Evolutionary conservation across 1,284 basidiomycete species (phyloP), one percentile per base, ranked within the genome.

Genomic region (Ganoderma lingzhi): DNA sequence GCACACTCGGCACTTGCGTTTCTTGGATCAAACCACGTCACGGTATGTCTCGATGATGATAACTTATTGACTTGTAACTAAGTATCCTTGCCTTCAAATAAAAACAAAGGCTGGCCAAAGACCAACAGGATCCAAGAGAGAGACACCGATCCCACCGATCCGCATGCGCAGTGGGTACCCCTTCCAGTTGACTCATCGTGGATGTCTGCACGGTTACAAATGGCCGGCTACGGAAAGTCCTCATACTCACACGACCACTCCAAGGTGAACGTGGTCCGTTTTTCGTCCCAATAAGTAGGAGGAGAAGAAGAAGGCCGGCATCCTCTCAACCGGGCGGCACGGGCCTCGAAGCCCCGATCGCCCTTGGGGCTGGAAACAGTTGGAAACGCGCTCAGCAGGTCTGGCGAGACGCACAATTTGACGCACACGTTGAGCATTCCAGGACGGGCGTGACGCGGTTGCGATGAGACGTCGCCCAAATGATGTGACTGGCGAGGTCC

Each of bases 401-500:
- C 6, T 23, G 48, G 48, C 48, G 48, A 28, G 48, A 51, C 23
- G 48, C 48, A 51, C 48, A 10, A 3, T 28, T 51, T 28, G 23
- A 51, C 48, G 48, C 48, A 51, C 23, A 12, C 3, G 23, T 14
- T 51, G 12, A 51, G 19, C 23, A 51, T 51, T 28, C 10, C 10
- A 56, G 15, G 30, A 39, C 32, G 35, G 35, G 56, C 32, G 56
- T 59, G 32, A 59, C 55, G 55, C 30, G 30, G 55, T 56, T 56
- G 55, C 28, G 55, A 32, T 23, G 48, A 12, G 23, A 51, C 48
- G 48, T 10, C 9, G 48, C 23, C 48, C 48, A 51, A n/a, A 51
- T 28, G 48, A 28, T 56, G 28, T 56, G 30, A 56, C 32, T 56
- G 53, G 32, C 53, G 17, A 56, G 32, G 53, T 30, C 30, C 56